Base-by-base conservation (phyloP, 352 stramenopile genomes). In the Phytophthora cajani region DNA sequence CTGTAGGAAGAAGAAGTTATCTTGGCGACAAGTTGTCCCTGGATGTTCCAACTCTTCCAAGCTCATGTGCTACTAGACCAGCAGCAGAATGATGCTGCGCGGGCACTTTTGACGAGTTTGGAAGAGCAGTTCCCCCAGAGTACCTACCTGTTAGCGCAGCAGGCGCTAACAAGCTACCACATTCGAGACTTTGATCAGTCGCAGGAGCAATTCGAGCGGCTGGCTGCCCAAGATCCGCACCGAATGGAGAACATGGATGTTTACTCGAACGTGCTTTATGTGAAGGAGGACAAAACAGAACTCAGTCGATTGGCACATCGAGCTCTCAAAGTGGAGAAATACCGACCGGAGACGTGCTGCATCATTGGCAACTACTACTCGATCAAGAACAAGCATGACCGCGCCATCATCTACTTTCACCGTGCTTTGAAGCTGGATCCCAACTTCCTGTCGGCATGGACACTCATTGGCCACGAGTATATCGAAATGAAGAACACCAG, bases 401-500 rank as follows among this genome's bases (percentile, higher is more conserved):
- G 97, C 61, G 97, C 97, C 3, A 97, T 99, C 47, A 79, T 98
- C 57, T 99, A 99, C 77, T 99, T 99, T 78, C 90, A 98, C 64
- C 89, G 97, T 25, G 94, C 95, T 21, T 81, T 99, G 6, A 97
- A 97, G 63, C 79, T 99, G 16, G 93, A 99, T 81, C 92, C 89
- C 3, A 93, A 92, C 14, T 99, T 98, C 71, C 78, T 98, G 5
- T 98, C 91, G 38, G 97, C 97, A 0, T 99, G 97, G 97, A 99
- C 97, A 32, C 84, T 99, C 9, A 98, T 99, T 63, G 98, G 98
- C 11, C 98, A 99, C 80, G 98, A 99, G 78, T 99, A 98, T 79
- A 90, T 99, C 32, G 97, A 99, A 79, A 94, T 99, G 85, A 99
- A 99, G 77, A 99, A 99, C 77, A 99, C 97, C 33, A 95, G 93